Conservation (phyloP, 257 asterid genomes). For the Penstemon davidsonii region DNA sequence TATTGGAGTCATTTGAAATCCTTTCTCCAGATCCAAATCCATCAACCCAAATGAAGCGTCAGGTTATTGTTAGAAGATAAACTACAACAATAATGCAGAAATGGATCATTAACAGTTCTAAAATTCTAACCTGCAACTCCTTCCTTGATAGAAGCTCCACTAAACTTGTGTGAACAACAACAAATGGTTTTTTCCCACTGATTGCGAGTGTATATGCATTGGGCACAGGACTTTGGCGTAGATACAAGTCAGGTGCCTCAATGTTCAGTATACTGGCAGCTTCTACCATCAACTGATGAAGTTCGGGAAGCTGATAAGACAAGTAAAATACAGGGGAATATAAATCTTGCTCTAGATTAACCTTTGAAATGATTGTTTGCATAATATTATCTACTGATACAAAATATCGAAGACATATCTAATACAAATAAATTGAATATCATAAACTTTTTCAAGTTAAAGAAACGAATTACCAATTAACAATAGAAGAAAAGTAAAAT, state of each 20-base stretch:
- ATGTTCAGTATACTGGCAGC: slow-evolving; percentile 67
- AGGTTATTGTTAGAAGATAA: not conserved
- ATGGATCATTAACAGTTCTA: not conserved
- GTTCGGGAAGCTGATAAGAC: slow-evolving; percentile 74
- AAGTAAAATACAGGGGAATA: slow-evolving; percentile 7
- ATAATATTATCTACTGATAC: too few species aligned
- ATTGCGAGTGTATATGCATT: slow-evolving; percentile 92
- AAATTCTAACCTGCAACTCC: slow-evolving; percentile 74
- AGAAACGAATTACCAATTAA: not conserved
- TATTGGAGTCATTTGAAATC: too few species aligned
- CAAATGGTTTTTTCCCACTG: slow-evolving; percentile 91
- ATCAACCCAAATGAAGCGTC: not conserved
- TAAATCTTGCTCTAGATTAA: slow-evolving; percentile 2
- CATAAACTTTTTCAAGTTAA: not conserved
- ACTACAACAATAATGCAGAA: not conserved
- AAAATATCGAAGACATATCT: not conserved
- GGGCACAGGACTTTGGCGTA: slow-evolving; percentile 93
- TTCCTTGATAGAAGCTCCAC: slow-evolving; percentile 84
- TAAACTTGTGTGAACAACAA: slow-evolving; percentile 92
- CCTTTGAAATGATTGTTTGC: not conserved
- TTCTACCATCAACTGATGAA: slow-evolving; percentile 70
- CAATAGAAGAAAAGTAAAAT: not conserved
- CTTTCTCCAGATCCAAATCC: too few species aligned
- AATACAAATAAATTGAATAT: not conserved
- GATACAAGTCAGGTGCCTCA: slow-evolving; percentile 82